Evolutionary conservation across 2,329 filamentous ascomycete genomes (phyloP).

Genomic region (Aspergillus transmontanensis): DNA sequence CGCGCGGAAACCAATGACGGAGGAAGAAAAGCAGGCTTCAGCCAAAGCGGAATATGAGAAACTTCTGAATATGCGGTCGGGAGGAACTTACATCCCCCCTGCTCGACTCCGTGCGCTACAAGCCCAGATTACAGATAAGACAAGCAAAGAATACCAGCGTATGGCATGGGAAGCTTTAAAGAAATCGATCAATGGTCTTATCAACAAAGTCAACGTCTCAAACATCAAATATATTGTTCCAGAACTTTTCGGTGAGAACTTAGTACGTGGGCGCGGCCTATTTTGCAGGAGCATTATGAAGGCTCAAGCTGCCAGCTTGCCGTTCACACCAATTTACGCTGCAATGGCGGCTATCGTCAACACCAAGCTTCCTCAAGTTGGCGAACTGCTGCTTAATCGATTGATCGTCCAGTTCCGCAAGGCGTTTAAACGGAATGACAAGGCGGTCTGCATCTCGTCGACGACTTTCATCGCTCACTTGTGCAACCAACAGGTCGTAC

Average conservation of each 20-base stretch:
- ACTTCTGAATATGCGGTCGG: conserved; percentile 87
- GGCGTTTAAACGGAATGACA: conserved; percentile 94
- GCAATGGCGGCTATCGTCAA: conserved; percentile 97
- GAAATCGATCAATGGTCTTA: conserved; percentile 96
- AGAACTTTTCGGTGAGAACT: conserved; percentile 91
- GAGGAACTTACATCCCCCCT: conserved; percentile 94
- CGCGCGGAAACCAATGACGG: conserved; percentile 59
- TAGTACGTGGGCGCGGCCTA: conserved; percentile 85
- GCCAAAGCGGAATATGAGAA: conserved; percentile 94
- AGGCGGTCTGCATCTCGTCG: conserved; percentile 88
- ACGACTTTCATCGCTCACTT: conserved; percentile 95
- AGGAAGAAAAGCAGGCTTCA: conserved; percentile 82
- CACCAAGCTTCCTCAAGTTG: conserved; percentile 92
- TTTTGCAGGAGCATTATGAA: conserved; percentile 99
- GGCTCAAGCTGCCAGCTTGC: conserved; percentile 91
- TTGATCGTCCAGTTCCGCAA: conserved; percentile 93
- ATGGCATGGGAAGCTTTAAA: conserved; percentile 99
- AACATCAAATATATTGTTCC: conserved; percentile 98
- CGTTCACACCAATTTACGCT: conserved; percentile 94
- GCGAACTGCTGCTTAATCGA: conserved; percentile 83
- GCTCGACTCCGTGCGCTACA: conserved; percentile 88
- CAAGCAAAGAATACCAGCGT: conserved; percentile 94
- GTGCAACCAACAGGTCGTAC: conserved; percentile 92
- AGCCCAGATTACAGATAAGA: conserved; percentile 95
- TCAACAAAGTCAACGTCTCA: conserved; percentile 98